Percentiles rank a stretch among this genome's conserved stretches.
Conservation (phyloP, 345 rosid genomes). For the Trapa bicornis region DNA sequence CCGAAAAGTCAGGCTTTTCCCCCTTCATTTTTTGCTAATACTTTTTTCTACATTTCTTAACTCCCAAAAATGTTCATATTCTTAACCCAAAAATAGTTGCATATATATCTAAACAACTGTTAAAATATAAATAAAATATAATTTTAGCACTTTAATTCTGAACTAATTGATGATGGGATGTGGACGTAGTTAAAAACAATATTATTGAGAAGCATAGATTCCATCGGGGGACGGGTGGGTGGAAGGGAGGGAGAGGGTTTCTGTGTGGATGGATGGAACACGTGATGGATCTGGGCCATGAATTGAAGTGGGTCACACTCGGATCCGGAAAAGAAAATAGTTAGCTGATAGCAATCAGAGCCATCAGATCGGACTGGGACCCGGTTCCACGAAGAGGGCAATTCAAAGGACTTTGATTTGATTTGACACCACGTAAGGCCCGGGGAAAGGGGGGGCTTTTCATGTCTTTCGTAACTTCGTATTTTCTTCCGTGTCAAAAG, state of each 20-base stretch:
- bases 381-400: not conserved
- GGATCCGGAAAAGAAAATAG: slow-evolving; percentile 24
- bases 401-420: slow-evolving; percentile 1
- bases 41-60: too few species aligned
- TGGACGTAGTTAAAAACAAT: not conserved
- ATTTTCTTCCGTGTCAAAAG: too few species aligned
- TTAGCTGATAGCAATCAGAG: slow-evolving; percentile 17
- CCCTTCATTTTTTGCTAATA: too few species aligned
- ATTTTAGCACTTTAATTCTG: too few species aligned
- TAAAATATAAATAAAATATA: too few species aligned
- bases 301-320: slow-evolving; percentile 23
- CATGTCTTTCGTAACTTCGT: not conserved
- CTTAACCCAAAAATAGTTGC: too few species aligned
- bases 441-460: not conserved
- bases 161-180: not conserved
- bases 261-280: slow-evolving; percentile 5
- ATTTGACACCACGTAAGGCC: slow-evolving; percentile 24
- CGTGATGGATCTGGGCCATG: slow-evolving; percentile 42
- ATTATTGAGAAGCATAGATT: slow-evolving; percentile 1
- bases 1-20: not conserved
- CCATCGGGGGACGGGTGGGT: not conserved
- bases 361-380: slow-evolving; percentile 16
- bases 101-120: too few species aligned
- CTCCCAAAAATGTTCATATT: too few species aligned
- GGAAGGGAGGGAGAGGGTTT: not conserved